phyloP scores from a whole-genome alignment of 805 yeast species.

The Candida pini region DNA sequence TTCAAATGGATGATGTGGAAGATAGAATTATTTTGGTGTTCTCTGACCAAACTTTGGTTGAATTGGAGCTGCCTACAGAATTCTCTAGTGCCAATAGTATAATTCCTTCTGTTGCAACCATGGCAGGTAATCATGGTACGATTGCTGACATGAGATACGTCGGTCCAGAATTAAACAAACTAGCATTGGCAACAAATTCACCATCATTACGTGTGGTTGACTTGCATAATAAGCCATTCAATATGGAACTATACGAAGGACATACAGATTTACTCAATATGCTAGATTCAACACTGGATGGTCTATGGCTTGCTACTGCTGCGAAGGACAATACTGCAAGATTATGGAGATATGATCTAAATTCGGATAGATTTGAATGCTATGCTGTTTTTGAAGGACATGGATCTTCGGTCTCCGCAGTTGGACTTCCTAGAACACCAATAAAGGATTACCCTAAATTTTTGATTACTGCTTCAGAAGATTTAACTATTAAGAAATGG shows the following conservation, averaged over 20 bases:
- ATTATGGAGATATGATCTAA: conserved; percentile 66
- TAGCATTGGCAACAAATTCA: conserved; percentile 92
- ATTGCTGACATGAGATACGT: conserved; percentile 82
- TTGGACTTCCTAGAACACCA: conserved; percentile 60
- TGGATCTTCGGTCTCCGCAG: conserved; percentile 78
- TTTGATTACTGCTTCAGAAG: conserved; percentile 77
- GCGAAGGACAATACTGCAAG: conserved; percentile 84
- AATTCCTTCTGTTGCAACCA: conserved; percentile 43
- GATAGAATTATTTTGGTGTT: conserved; percentile 46
- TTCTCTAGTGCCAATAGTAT: conserved; percentile 23
- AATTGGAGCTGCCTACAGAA: conserved; percentile 20
- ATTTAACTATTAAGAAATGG: conserved; percentile 85
- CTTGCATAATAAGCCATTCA: conserved; percentile 49
- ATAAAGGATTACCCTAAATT: conserved; percentile 50
- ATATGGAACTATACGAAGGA: conserved; percentile 64
- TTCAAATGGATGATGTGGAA: conserved; percentile 22
- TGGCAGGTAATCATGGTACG: conserved; percentile 95
- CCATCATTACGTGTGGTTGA: conserved; percentile 78
- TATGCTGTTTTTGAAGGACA: conserved; percentile 79
- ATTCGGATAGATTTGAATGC: conserved; percentile 31
- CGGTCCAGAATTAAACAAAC: conserved; percentile 49
- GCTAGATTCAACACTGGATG: conserved; percentile 72
- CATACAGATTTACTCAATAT: conserved; percentile 83
- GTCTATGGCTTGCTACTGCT: conserved; percentile 86
- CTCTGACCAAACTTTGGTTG: conserved; percentile 76